These are phyloP conservation scores for Penicillium taxi DNA, from an alignment of 495 filamentous ascomycete species.

Conservation along the genomic window DNA sequence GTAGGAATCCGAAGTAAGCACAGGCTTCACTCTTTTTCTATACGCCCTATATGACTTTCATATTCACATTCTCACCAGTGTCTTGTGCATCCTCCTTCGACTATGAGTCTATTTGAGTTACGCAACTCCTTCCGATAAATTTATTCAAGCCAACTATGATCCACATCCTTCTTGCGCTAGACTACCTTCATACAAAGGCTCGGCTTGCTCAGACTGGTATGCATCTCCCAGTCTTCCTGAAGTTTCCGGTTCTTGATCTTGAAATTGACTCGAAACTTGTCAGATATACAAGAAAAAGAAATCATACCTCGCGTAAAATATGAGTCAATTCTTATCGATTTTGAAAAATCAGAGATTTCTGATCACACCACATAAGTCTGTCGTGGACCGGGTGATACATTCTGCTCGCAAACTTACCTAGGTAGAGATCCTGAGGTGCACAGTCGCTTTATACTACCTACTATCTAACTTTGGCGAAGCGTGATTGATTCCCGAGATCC, in stretches of 20 bases:
- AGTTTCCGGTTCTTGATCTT: neutral
- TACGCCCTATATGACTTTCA: slow-evolving; percentile 15
- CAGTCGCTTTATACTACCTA: slow-evolving; percentile 17
- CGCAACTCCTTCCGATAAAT: slow-evolving; percentile 7
- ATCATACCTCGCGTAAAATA: slow-evolving; percentile 24
- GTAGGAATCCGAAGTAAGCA: slow-evolving; percentile 36
- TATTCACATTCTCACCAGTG: slow-evolving; percentile 16
- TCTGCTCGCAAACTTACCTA: slow-evolving; percentile 11
- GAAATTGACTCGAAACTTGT: neutral
- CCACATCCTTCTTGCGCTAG: slow-evolving; percentile 27
- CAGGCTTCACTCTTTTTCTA: slow-evolving; percentile 12
- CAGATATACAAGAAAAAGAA: slow-evolving; percentile 26
- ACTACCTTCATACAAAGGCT: slow-evolving; percentile 24
- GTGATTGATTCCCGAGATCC: slow-evolving; percentile 5
- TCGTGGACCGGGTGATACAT: slow-evolving; percentile 18
- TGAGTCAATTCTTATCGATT: slow-evolving; percentile 21
- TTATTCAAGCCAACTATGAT: slow-evolving; percentile 15
- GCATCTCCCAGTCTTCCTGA: neutral
- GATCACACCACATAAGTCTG: slow-evolving; percentile 16
- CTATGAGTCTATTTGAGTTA: slow-evolving; percentile 15
- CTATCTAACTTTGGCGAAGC: slow-evolving; percentile 27
- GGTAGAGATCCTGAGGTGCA: slow-evolving; percentile 1
- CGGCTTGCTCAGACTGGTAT: slow-evolving; percentile 37
- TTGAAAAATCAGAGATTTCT: slow-evolving; percentile 17
- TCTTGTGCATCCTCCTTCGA: slow-evolving; percentile 24